Percentiles rank a stretch among this genome's conserved stretches.
These are phyloP conservation scores for Globisporangium spinosum DNA, from an alignment of 352 stramenopile genomes.

Conservation along the genomic window DNA sequence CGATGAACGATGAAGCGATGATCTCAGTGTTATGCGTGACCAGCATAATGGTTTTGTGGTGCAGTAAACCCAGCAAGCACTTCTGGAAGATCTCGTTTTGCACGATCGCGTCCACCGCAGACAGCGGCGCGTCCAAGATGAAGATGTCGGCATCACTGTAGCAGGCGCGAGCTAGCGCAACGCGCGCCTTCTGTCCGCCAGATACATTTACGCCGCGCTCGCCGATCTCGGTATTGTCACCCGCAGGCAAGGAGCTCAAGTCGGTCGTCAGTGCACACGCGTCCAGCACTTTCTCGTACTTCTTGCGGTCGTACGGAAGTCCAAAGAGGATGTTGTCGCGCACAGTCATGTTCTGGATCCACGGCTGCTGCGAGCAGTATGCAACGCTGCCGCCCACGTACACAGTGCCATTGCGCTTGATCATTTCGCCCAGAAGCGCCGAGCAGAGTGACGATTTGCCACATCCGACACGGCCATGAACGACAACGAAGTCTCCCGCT, in stretches of 20 bases:
- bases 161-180: slow-evolving; percentile 56
- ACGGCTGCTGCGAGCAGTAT: slow-evolving; percentile 89
- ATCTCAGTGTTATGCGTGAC: slow-evolving; percentile 88
- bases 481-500: slow-evolving; percentile 71
- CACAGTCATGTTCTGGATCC: slow-evolving; percentile 78
- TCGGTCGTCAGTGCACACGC: slow-evolving; percentile 55
- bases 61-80: slow-evolving; percentile 23
- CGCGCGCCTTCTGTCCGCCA: slow-evolving; percentile 56
- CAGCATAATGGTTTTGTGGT: slow-evolving; percentile 67
- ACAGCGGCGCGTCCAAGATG: slow-evolving; percentile 61
- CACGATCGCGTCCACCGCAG: slow-evolving; percentile 92
- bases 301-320: slow-evolving; percentile 33
- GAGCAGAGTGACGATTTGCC: slow-evolving; percentile 93
- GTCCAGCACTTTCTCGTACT: slow-evolving; percentile 41
- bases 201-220: slow-evolving; percentile 51
- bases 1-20: slow-evolving; percentile 24
- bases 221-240: slow-evolving; percentile 47
- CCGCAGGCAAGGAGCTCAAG: slow-evolving; percentile 55
- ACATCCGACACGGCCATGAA: slow-evolving; percentile 87
- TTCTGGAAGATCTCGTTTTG: slow-evolving; percentile 84
- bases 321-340: slow-evolving; percentile 91
- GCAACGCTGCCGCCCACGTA: slow-evolving; percentile 38
- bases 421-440: slow-evolving; percentile 91
- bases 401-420: slow-evolving; percentile 21
- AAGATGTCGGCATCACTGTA: slow-evolving; percentile 49